These are phyloP conservation scores for Backusella tarrabulga DNA, from an alignment of 192 early-diverging fungal genomes.

Conservation along the genomic window DNA sequence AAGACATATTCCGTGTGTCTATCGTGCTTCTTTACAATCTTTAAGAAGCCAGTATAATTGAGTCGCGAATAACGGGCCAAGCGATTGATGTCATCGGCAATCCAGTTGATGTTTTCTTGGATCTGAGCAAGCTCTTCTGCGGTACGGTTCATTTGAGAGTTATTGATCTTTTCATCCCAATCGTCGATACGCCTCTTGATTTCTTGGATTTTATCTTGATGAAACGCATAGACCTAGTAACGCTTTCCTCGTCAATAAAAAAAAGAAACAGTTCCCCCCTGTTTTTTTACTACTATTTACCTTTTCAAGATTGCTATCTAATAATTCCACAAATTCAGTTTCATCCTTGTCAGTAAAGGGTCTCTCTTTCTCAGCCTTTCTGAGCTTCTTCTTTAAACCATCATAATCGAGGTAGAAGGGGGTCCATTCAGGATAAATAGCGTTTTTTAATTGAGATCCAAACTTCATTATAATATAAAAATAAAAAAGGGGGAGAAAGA, in stretches of 20 bases:
- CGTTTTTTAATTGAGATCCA: conserved; percentile 73
- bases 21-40: conserved; percentile 99
- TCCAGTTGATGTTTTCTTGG: conserved; percentile 65
- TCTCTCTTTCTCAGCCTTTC: conserved; percentile 61
- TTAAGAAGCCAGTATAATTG: conserved; percentile 83
- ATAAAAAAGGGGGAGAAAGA: neutral
- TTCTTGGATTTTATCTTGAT: conserved; percentile 71
- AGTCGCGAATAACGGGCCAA: conserved; percentile 72
- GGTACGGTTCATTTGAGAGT: conserved; percentile 45
- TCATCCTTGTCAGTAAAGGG: conserved; percentile 85
- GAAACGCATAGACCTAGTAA: conserved; percentile 64
- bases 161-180: conserved; percentile 54
- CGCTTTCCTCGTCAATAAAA: neutral
- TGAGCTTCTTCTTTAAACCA: conserved; percentile 80
- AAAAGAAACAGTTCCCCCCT: neutral
- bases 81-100: conserved; percentile 77
- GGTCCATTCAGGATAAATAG: conserved; percentile 77
- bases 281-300: conserved; percentile 28
- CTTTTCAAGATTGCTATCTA: conserved; percentile 91
- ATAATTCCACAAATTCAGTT: conserved; percentile 84
- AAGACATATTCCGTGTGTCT: conserved; percentile 80
- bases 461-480: conserved; percentile 72
- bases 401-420: conserved; percentile 82
- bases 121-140: conserved; percentile 44
- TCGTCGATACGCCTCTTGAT: conserved; percentile 68